A percentile compares a stretch with the other conserved stretches of the same genome.
Conservation (phyloP, 345 rosid species). For the Zanthoxylum bungeanum region DNA sequence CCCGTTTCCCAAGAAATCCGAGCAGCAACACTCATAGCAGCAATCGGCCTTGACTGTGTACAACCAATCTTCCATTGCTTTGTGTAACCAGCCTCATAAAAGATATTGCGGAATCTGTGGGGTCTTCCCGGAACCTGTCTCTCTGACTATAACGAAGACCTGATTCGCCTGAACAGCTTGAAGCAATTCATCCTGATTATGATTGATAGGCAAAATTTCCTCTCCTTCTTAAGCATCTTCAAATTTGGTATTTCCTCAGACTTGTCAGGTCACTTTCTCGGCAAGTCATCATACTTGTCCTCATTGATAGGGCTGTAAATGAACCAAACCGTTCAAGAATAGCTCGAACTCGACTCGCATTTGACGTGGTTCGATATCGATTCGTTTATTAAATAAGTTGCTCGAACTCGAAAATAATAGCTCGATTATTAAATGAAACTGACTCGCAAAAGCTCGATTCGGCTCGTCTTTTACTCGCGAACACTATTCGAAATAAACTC, state of each 20-base stretch:
- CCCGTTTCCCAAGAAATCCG: slow-evolving; percentile 97
- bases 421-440: too few relatives aligned
- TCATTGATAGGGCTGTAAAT: too few relatives aligned
- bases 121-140: background rate
- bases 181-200: background rate
- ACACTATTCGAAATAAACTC: too few relatives aligned
- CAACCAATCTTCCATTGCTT: slow-evolving; percentile 24
- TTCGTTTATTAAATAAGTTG: too few relatives aligned
- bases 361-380: too few relatives aligned
- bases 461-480: too few relatives aligned
- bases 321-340: too few relatives aligned
- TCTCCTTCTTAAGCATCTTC: background rate
- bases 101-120: background rate
- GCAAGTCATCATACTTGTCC: background rate
- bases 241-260: background rate
- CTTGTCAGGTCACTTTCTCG: background rate
- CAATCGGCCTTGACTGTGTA: slow-evolving; percentile 94
- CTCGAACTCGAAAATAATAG: too few relatives aligned
- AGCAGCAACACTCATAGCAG: slow-evolving; percentile 98
- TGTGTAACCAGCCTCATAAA: slow-evolving; percentile 5
- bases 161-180: background rate
- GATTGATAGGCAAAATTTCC: background rate
- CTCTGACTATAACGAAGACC: background rate
- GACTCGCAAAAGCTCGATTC: too few relatives aligned
- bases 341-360: too few relatives aligned